These are phyloP conservation scores for Scheffersomyces coipomensis DNA, from an alignment of 805 yeast genomes.

Conservation along the genomic window DNA sequence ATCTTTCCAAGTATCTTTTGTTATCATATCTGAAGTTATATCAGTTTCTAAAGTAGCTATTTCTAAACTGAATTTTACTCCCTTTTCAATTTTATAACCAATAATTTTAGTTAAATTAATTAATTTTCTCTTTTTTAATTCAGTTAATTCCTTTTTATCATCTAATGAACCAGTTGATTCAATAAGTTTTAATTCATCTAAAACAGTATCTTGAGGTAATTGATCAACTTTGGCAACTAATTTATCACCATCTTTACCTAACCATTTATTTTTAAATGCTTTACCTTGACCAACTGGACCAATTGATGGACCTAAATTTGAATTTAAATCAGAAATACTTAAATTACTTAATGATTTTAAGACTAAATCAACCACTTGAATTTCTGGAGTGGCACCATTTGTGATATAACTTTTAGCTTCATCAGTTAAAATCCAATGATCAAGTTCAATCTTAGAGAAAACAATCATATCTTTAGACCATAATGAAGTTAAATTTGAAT, in stretches of 20 bases:
- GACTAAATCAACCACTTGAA: slow-evolving; percentile 72
- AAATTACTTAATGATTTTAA: slow-evolving; percentile 73
- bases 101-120: slow-evolving; percentile 66
- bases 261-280: slow-evolving; percentile 98
- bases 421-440: slow-evolving; percentile 67
- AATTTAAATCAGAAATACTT: slow-evolving; percentile 70
- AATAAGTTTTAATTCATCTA: slow-evolving; percentile 59
- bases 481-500: slow-evolving; percentile 83
- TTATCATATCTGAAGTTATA: slow-evolving; percentile 89
- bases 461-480: slow-evolving; percentile 79
- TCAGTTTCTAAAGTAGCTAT: slow-evolving; percentile 87
- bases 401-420: slow-evolving; percentile 81
- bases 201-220: slow-evolving; percentile 66
- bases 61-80: slow-evolving; percentile 77
- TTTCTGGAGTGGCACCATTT: slow-evolving; percentile 84
- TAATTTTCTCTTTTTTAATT: slow-evolving; percentile 92
- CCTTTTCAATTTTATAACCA: slow-evolving; percentile 76
- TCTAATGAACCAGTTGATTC: slow-evolving; percentile 52
- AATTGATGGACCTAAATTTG: slow-evolving; percentile 66
- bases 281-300: slow-evolving; percentile 95
- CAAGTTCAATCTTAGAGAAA: slow-evolving; percentile 71
- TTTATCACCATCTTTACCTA: slow-evolving; percentile 80
- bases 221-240: slow-evolving; percentile 60
- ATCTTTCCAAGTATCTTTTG: slow-evolving; percentile 76
- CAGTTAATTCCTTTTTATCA: slow-evolving; percentile 69